Evolutionary conservation across 2,329 filamentous ascomycete species (phyloP), one percentile per base, ranked within the genome.

Genomic region (Paracorniculantispora psalliotae): DNA sequence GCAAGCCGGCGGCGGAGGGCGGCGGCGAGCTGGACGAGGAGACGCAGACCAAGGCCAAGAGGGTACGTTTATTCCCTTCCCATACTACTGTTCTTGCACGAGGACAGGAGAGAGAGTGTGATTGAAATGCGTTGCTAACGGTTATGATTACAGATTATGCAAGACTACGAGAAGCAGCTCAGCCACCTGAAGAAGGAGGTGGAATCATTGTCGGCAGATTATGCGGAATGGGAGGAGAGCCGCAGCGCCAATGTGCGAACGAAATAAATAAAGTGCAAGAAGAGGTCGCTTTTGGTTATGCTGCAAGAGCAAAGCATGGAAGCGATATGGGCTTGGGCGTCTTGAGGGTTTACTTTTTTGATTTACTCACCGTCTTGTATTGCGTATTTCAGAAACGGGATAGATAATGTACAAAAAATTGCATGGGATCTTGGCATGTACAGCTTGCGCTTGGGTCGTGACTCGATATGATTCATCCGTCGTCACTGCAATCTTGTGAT

Each of bases 91-190:
- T n/a, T n/a, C n/a, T n/a, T n/a, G n/a, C n/a, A n/a, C n/a, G n/a
- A n/a, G n/a, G n/a, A n/a, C n/a, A n/a, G n/a, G n/a, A n/a, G n/a
- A n/a, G n/a, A n/a, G n/a, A n/a, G n/a, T n/a, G n/a, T n/a, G n/a
- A n/a, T n/a, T n/a, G n/a, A n/a, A 13, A 28, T 47, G 25, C 25
- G 28, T 30, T 61, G 61, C 63, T 67, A 55, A 70, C 63, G 19
- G n/a, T 0, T n/a, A 9, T 10, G 21, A 48, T 28, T 6, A 26
- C 63, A 91, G 88, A 87, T 93, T 49, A 74, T 93, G 66, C 87
- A 89, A 67, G 89, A 92, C 68, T 93, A 92, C 71, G 88, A 92
- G 71, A 89, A 87, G 70, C 90, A 93, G 75, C 79, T 94, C 35
- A 79, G 83, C 68, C 88, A 92, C 69, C 77, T 96, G 63, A 89